Evolutionary conservation across 208 protist species (phyloP).

Genomic region (Trypanosoma rangeli): DNA sequence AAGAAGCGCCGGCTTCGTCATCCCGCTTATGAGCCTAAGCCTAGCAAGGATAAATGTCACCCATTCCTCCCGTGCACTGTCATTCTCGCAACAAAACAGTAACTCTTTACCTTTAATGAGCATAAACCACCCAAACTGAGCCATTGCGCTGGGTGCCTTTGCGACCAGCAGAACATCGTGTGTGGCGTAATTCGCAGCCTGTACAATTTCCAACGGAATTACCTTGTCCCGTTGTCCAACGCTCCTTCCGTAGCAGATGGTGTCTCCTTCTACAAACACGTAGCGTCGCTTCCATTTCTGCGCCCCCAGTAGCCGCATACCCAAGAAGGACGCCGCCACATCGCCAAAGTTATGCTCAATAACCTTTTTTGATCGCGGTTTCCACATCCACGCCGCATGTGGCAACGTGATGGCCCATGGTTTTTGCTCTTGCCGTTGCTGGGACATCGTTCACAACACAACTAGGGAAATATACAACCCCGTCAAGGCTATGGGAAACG

Average conservation of each 20-base stretch:
- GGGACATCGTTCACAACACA: neutral
- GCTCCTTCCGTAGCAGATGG: conserved; percentile 51
- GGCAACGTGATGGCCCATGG: conserved; percentile 22
- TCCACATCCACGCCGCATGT: conserved; percentile 67
- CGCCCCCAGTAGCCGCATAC: conserved; percentile 46
- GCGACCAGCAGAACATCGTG: conserved; percentile 32
- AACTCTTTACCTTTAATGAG: conserved; percentile 37
- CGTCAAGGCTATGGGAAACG: neutral
- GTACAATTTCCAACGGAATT: conserved; percentile 49
- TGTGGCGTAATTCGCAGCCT: conserved; percentile 28
- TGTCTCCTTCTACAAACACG: conserved; percentile 44
- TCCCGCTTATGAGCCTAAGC: conserved; percentile 31
- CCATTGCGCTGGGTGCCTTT: conserved; percentile 39
- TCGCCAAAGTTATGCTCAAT: conserved; percentile 27
- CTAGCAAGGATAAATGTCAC: conserved; percentile 43
- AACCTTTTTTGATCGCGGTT: conserved; percentile 55
- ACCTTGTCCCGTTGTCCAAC: conserved; percentile 37
- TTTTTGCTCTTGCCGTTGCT: conserved; percentile 16
- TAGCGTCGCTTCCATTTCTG: conserved; percentile 58
- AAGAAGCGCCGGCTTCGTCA: neutral
- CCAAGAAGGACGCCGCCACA: conserved; percentile 30
- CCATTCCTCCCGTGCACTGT: conserved; percentile 37
- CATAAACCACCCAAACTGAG: conserved; percentile 54
- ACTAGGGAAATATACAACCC: neutral
- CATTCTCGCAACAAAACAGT: conserved; percentile 52